Evolutionary conservation across 1,284 basidiomycete species (phyloP).

Genomic region (Cutaneotrichosporon mucoides): DNA sequence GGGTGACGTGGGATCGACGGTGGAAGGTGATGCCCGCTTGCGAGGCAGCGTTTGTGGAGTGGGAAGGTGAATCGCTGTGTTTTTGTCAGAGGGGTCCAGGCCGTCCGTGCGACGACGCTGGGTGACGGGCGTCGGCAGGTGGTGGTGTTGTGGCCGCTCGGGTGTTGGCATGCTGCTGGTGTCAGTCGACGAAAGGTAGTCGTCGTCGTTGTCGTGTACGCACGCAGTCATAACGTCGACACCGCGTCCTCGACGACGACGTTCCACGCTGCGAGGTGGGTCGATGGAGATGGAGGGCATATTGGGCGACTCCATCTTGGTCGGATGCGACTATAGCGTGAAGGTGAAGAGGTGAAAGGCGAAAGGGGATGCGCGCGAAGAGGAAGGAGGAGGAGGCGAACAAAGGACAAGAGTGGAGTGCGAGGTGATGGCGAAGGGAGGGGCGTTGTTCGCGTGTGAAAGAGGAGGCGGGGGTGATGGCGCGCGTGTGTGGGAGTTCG

Average conservation of each 20-base stretch:
- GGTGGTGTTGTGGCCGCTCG: constrained; percentile 8
- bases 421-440: no score
- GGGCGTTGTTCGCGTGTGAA: no score
- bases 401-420: no score
- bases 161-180: constrained; percentile 12
- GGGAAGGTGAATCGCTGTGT: constrained; percentile 45
- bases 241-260: constrained; percentile 32
- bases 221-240: constrained; percentile 30
- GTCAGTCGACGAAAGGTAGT: background rate
- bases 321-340: no score
- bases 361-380: no score
- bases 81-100: constrained; percentile 2
- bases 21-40: constrained; percentile 13
- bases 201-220: constrained; percentile 3
- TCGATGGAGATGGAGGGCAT: constrained; percentile 12
- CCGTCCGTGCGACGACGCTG: constrained; percentile 23
- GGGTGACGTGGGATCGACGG: constrained; percentile 17
- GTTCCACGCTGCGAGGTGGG: constrained; percentile 28
- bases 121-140: constrained; percentile 42
- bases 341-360: no score
- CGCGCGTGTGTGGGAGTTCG: no score
- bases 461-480: no score
- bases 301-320: constrained; percentile 13
- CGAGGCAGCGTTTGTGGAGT: constrained; percentile 57
- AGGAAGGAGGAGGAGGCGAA: no score